These are phyloP conservation scores for Citrullus mucosospermus DNA, from an alignment of 306 rosid species.

Conservation along the genomic window DNA sequence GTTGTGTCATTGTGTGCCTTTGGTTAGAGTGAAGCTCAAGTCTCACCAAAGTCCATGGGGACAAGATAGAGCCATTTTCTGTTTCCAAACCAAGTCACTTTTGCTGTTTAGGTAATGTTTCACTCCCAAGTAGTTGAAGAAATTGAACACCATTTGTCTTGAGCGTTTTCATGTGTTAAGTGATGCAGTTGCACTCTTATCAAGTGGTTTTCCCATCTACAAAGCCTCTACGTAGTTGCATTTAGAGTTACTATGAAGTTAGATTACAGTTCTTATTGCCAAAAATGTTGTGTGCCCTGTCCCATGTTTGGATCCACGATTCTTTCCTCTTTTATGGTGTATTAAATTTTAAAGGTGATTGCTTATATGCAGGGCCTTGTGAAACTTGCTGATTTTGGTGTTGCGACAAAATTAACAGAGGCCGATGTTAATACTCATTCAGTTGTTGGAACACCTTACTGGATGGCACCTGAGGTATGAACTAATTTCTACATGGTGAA, in stretches of 20 bases:
- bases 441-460: constrained; percentile 98
- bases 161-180: neutral
- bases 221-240: neutral
- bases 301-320: neutral
- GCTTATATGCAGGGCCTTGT: constrained; percentile 69
- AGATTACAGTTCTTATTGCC: neutral
- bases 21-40: neutral
- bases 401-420: constrained; percentile 91
- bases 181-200: neutral
- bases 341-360: neutral
- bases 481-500: neutral
- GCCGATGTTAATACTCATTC: constrained; percentile 99
- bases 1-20: neutral
- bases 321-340: neutral
- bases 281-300: neutral
- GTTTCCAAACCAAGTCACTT: constrained; percentile 7
- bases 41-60: neutral
- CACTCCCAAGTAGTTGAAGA: neutral
- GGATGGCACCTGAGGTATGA: constrained; percentile 99
- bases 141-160: neutral
- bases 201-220: neutral
- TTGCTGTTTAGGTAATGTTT: constrained; percentile 15
- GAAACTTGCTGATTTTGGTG: constrained; percentile 99
- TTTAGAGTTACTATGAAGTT: neutral
- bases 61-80: constrained; percentile 1